These are phyloP conservation scores for Catunica adiposa DNA, from an alignment of 2,329 filamentous ascomycete genomes.

Conservation along the genomic window DNA sequence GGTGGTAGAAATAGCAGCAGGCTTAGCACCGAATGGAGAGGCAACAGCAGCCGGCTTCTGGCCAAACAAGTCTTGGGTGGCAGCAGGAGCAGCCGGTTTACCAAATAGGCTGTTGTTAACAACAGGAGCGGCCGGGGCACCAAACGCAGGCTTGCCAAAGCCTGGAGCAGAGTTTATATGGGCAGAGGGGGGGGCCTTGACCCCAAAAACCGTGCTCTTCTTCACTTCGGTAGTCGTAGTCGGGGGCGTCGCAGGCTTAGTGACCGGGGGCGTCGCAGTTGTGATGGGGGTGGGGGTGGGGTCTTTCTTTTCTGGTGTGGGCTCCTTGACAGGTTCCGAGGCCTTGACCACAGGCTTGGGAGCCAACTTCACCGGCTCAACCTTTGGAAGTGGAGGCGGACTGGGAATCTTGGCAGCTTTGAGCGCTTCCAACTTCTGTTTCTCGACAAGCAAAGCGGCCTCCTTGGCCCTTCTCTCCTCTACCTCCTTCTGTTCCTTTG, in stretches of 20 bases:
- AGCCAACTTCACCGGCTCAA: constrained; percentile 14
- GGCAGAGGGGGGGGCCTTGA: not conserved
- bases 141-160: not conserved
- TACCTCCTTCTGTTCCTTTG: constrained; percentile 30
- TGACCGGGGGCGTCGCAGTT: not conserved
- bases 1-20: not conserved
- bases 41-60: not conserved
- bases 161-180: not conserved
- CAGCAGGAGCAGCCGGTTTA: not conserved
- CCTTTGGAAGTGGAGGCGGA: constrained; percentile 25
- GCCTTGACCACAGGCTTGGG: constrained; percentile 11
- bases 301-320: not conserved
- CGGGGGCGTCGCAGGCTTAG: not conserved
- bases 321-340: not conserved
- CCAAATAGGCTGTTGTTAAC: not conserved
- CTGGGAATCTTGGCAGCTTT: constrained; percentile 29
- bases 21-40: not conserved
- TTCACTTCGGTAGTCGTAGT: not conserved
- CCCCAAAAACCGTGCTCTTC: not conserved
- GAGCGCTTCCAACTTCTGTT: constrained; percentile 31
- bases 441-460: constrained; percentile 29
- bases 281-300: not conserved
- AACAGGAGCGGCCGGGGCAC: not conserved
- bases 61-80: not conserved
- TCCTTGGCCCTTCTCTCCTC: constrained; percentile 30